phyloP scores from a whole-genome alignment of 768 basidiomycete species.

The Lyophyllum shimeji region DNA sequence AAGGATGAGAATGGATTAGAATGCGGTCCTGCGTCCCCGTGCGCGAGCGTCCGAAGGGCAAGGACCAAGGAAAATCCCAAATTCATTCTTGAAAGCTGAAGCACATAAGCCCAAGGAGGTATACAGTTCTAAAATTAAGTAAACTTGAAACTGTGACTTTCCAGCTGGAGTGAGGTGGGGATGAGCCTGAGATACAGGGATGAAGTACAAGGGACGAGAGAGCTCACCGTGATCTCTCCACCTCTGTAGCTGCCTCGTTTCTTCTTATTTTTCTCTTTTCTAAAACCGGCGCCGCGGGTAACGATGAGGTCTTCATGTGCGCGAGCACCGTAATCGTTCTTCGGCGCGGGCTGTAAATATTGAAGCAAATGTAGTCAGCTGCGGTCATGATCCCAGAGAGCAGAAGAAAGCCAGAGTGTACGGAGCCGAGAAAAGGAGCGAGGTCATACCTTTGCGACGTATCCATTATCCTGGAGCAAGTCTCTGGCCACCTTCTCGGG shows the following conservation, averaged over 20 bases:
- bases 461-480: constrained; percentile 66
- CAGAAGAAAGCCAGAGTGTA: neutral
- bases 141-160: constrained; percentile 89
- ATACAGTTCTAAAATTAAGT: constrained; percentile 20
- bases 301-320: constrained; percentile 89
- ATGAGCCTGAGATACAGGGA: constrained; percentile 2
- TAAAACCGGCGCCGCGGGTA: constrained; percentile 91
- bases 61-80: neutral
- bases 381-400: neutral
- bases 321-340: constrained; percentile 83
- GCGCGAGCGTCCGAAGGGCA: neutral
- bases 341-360: constrained; percentile 50
- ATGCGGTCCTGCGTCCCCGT: too few species aligned
- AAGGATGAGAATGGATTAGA: neutral
- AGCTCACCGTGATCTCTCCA: constrained; percentile 88
- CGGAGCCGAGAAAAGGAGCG: neutral
- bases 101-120: neutral
- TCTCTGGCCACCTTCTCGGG: constrained; percentile 48
- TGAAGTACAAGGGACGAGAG: neutral
- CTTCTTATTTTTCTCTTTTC: constrained; percentile 99
- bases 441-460: constrained; percentile 68
- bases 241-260: constrained; percentile 94
- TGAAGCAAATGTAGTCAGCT: neutral
- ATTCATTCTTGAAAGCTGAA: neutral
- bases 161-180: constrained; percentile 56